Evolutionary conservation across 2,329 filamentous ascomycete species (phyloP), one percentile per base, ranked within the genome.

Genomic region (Penicillium sp.): DNA sequence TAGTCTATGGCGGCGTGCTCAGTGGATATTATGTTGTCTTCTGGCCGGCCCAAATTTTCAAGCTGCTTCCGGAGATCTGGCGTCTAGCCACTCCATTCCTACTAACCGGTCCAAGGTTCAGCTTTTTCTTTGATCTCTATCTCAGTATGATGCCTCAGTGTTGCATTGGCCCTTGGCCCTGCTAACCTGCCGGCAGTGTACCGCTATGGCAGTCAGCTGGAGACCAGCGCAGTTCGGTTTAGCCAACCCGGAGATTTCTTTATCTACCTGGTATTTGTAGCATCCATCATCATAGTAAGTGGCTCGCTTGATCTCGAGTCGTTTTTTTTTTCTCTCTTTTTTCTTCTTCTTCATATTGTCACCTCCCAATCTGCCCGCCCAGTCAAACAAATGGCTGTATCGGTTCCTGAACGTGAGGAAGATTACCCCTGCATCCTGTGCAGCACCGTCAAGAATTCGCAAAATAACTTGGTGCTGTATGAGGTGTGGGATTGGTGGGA

Each of bases 341-440:
- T 56, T 47, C 61, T 63, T 56, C 61, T 63, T 55, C 58, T 64
- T 60, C 57, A 58, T 59, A 58, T 56, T 49, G 37, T 59, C 73
- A 85, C 85, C 86, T 87, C 85, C 79, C 79, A 82, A 90, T 90
- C 88, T 91, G 88, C 88, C 88, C 88, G 88, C 84, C 85, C 88
- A 90, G 88, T 83, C 71, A 65, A 62, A 70, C 59, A 78, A 42
- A 83, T 88, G 85, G 81, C 87, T 90, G 87, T 88, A 83, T 76
- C 88, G 88, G 88, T 91, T 91, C 88, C 88, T 91, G 87, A 80
- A 90, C 87, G 78, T 81, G 88, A 91, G 88, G 88, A 82, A 91
- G 87, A 91, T 85, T 80, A 84, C 86, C 88, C 87, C 84, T 85
- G 81, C 83, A 83, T 81, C 81, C 82, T 77, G 67, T 75, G 67